A percentile compares a stretch with the other conserved stretches of the same genome.
These are phyloP conservation scores for Clavulina sp. DNA, from an alignment of 768 basidiomycete genomes.

Conservation along the genomic window DNA sequence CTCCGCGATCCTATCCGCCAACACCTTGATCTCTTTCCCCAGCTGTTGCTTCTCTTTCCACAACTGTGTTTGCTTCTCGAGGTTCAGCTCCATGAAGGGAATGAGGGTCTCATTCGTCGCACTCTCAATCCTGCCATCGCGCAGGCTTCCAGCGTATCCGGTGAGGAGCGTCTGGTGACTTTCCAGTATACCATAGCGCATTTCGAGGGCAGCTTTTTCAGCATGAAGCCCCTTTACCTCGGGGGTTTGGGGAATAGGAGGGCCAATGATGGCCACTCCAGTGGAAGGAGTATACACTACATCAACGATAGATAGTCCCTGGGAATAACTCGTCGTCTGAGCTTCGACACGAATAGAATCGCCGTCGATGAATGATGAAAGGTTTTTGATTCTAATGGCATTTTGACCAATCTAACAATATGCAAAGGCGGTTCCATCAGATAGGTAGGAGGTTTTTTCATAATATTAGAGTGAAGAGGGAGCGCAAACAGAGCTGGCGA, in stretches of 20 bases:
- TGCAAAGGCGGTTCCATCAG: too few relatives aligned
- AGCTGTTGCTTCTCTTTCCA: neutral
- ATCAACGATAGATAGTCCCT: neutral
- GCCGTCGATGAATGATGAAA: neutral
- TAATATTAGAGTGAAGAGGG: too few relatives aligned
- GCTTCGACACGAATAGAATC: neutral
- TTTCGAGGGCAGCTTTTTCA: neutral
- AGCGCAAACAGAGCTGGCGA: too few relatives aligned
- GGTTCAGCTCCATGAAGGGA: constrained; percentile 17
- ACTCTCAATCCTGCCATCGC: constrained; percentile 18
- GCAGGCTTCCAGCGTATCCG: neutral
- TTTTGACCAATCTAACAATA: neutral
- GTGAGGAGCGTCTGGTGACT: neutral
- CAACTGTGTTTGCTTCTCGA: neutral
- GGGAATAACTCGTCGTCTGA: neutral
- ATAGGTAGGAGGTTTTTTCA: too few relatives aligned
- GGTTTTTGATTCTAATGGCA: neutral
- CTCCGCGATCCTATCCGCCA: neutral
- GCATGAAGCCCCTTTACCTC: neutral
- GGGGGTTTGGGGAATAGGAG: neutral
- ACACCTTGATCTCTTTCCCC: neutral
- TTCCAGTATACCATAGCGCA: neutral
- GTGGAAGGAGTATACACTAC: neutral
- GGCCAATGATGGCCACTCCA: neutral
- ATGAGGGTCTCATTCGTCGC: neutral